A percentile compares a stretch with the other conserved stretches of the same genome.
Evolutionary conservation across 768 basidiomycete species (phyloP).

Genomic region (Butyriboletus loyo): DNA sequence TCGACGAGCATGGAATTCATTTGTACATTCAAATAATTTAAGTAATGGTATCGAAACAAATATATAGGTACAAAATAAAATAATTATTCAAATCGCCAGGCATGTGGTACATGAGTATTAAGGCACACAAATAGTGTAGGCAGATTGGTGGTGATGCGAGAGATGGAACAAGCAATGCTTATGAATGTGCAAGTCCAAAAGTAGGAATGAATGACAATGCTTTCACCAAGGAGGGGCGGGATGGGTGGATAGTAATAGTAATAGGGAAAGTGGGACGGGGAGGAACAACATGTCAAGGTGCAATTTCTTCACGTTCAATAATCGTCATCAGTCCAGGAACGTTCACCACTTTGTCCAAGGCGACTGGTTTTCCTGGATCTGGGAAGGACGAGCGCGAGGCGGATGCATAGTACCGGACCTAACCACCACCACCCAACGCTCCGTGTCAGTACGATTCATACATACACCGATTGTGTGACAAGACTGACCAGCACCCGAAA

Average conservation of each 20-base stretch:
- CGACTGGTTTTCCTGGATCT: conserved; percentile 63
- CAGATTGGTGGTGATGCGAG: background rate
- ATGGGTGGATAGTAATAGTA: too few species aligned
- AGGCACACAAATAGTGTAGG: background rate
- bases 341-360: conserved; percentile 54
- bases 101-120: conserved; percentile 1
- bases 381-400: conserved; percentile 49
- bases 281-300: conserved; percentile 8
- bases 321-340: conserved; percentile 79
- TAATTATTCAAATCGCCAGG: background rate
- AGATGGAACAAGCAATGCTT: background rate
- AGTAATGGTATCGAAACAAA: conserved; percentile 3
- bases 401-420: conserved; percentile 64
- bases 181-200: background rate
- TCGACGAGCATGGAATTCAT: background rate
- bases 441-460: background rate
- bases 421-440: background rate
- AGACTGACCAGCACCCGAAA: conserved; percentile 59
- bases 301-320: conserved; percentile 39
- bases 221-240: background rate
- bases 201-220: conserved; percentile 6
- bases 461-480: background rate
- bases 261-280: background rate
- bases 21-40: background rate
- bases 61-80: conserved; percentile 4